Percentiles rank a stretch among this genome's conserved stretches.
Conservation (phyloP, 306 rosid genomes). For the Begonia peltatifolia region DNA sequence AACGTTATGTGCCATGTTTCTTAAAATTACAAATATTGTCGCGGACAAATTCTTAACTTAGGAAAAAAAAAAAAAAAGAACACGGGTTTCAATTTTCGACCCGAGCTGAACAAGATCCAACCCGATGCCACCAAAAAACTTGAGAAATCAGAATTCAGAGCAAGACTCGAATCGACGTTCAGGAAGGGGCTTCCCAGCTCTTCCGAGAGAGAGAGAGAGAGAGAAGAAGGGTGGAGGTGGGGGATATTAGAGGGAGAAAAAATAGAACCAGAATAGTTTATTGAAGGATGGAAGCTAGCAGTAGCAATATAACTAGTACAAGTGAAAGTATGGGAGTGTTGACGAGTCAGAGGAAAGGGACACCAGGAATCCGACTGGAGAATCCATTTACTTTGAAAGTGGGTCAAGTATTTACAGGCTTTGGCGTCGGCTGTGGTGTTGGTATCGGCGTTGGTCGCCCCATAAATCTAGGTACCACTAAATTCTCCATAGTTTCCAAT, state of each 20-base stretch:
- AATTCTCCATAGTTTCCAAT: background rate
- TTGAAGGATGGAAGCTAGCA: constrained; percentile 38
- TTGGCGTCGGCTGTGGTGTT: constrained; percentile 83
- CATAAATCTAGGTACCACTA: constrained; percentile 58
- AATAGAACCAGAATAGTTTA: constrained; percentile 10
- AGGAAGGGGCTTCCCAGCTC: too few species aligned
- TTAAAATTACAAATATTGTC: too few species aligned
- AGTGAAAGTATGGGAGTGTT: constrained; percentile 7
- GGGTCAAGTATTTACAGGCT: constrained; percentile 93
- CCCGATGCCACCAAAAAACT: too few species aligned
- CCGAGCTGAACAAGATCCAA: too few species aligned
- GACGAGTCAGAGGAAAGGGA: constrained; percentile 14
- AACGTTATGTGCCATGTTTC: too few species aligned
- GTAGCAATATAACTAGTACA: constrained; percentile 7
- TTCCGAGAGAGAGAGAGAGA: too few species aligned
- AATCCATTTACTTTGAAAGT: constrained; percentile 89
- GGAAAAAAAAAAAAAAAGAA: too few species aligned
- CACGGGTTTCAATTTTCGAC: too few species aligned
- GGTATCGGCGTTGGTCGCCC: constrained; percentile 98
- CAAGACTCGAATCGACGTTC: too few species aligned
- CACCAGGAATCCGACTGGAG: constrained; percentile 34
- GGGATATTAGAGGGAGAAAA: background rate
- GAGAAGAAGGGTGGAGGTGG: too few species aligned
- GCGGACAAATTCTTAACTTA: too few species aligned
- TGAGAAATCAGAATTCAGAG: too few species aligned